Evolutionary conservation across 345 rosid genomes (phyloP), one percentile per base, ranked within the genome.

Genomic region (Eucalyptus curtisii): DNA sequence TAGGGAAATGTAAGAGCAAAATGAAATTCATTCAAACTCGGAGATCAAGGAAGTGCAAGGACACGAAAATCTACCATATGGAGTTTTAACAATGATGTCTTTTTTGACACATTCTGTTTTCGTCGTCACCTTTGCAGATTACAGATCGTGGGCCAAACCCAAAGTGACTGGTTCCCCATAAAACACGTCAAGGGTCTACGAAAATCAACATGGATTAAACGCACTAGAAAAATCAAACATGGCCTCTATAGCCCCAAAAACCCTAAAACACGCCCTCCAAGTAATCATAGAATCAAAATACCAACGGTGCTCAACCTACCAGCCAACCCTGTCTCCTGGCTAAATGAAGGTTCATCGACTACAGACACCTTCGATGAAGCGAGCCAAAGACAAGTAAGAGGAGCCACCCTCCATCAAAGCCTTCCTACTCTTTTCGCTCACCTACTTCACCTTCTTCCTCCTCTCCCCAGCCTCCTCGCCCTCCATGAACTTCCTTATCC

Each of bases 371-470:
- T 42, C 40, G 16, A 93, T 89, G 82, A 93, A 92, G 81, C 88
- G 89, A 13, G 87, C 85, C 15, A 92, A 37, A 1, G 91, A 88
- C 40, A 86, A 86, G 88, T 53, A 64, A 1, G 95, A 93, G 82
- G 96, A 94, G n/a, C 95, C 96, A 86, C 93, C 94, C 6, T 93
- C 91, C n/a, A 53, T 45, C 89, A 92, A 50, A 31, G 94, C 91
- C 85, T 88, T 89, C 89, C 89, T 91, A 20, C 92, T 89, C 52
- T 31, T 53, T 8, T 44, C 87, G 66, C 92, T 90, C 55, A 89
- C 89, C 61, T 92, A 93, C 86, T 88, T 90, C 4, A 91, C 94
- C 85, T 88, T 92, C 48, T 64, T 85, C 86, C 86, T 91, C 71
- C 94, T 92, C 2, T 85, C 50, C 14, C 86, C 87, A 22, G 84